Percentiles rank a stretch among this genome's conserved stretches.
Evolutionary conservation across 2,329 filamentous ascomycete genomes (phyloP).

Genomic region (Aureobasidium sp.): DNA sequence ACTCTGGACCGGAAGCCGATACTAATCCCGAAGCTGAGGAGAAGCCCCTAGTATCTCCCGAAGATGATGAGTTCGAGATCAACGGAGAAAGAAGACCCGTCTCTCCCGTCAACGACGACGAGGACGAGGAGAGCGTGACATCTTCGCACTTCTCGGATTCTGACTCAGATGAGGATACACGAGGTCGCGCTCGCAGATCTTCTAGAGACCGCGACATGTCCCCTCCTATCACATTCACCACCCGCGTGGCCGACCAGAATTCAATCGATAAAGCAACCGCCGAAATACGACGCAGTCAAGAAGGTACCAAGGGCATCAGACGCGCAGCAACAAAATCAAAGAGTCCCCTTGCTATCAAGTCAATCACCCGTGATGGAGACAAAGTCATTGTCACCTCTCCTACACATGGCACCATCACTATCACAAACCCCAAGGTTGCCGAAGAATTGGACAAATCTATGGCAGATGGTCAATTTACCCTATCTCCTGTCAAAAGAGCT

Average conservation of each 20-base stretch:
- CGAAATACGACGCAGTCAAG: neutral
- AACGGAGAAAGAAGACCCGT: neutral
- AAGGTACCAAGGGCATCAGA: neutral
- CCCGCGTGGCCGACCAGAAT: neutral
- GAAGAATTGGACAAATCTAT: neutral
- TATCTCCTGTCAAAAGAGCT: neutral
- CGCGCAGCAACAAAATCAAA: neutral
- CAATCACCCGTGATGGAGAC: neutral
- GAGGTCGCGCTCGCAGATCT: neutral
- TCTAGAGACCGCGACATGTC: neutral
- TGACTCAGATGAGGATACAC: neutral
- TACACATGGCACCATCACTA: neutral
- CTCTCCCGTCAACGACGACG: neutral
- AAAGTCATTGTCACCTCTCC: neutral
- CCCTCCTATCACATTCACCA: neutral
- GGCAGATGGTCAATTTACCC: neutral
- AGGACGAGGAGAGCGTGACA: neutral
- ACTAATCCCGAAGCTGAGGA: neutral
- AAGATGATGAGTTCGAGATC: neutral
- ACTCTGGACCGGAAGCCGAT: neutral
- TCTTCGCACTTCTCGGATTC: neutral
- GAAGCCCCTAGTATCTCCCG: neutral
- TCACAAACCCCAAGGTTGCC: neutral
- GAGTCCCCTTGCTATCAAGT: neutral
- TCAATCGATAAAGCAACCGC: neutral